phyloP scores from a whole-genome alignment of 257 asterid species.

The Catharanthus roseus region DNA sequence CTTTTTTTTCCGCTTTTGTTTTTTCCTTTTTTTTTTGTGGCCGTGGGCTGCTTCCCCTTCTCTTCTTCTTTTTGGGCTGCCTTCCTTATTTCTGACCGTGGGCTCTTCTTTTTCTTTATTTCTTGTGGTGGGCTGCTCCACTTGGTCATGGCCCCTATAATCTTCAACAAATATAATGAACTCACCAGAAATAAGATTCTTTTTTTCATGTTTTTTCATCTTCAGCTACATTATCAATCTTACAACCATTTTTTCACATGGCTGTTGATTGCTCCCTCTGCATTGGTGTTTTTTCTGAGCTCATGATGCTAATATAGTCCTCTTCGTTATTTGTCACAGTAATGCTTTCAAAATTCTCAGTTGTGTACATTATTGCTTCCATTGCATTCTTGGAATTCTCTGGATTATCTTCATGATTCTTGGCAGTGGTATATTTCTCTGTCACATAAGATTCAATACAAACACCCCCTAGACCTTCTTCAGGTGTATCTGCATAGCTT shows the following conservation, averaged over 20 bases:
- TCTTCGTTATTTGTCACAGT: not conserved
- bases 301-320: not conserved
- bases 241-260: not conserved
- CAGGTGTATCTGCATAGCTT: not conserved
- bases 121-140: too few relatives aligned
- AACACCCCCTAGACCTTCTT: not conserved
- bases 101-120: too few relatives aligned
- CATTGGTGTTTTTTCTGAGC: too few relatives aligned
- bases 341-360: not conserved
- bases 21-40: too few relatives aligned
- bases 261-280: slow-evolving; percentile 8
- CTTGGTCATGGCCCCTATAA: too few relatives aligned
- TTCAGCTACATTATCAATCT: not conserved
- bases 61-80: too few relatives aligned
- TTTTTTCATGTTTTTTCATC: not conserved
- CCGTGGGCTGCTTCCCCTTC: too few relatives aligned
- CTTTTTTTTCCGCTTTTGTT: too few relatives aligned
- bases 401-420: not conserved
- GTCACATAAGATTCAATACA: not conserved
- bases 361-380: not conserved
- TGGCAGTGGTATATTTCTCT: not conserved
- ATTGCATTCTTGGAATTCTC: not conserved
- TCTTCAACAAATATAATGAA: not conserved
- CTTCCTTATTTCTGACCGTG: too few relatives aligned
- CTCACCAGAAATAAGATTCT: not conserved